Base-by-base conservation (phyloP, 2,329 filamentous ascomycete species). In the Pseudogymnoascus sp. region DNA sequence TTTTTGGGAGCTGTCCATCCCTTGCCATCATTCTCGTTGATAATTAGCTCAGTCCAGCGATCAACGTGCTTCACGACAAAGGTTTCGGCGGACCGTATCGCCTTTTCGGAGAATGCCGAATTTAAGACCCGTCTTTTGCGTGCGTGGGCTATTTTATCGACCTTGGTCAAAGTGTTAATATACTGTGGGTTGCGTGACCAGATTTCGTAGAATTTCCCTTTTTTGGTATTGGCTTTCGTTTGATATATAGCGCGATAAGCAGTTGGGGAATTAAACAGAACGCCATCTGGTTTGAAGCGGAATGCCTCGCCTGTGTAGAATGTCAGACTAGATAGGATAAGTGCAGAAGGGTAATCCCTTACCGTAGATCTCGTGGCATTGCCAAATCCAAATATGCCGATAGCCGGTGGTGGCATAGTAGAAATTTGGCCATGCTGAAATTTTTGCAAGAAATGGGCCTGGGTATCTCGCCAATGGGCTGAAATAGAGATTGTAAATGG, bases 41-140 rank as follows among this genome's bases (percentile, higher is more conserved):
- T 18, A n/a, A 65, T 16, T 6, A 66, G 14, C 18, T 66, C 61
- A n/a, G 18, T 59, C 65, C 63, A 66, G 14, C 66, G 66, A 42
- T 67, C 63, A 11, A 67, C 42, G 56, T 67, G 63, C 25, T 66
- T 38, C 4, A 62, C 37, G 5, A 66, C 42, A 40, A 64, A 65
- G 2, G 38, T 5, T 31, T 62, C 63, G 8, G 62, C 61, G 5
- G 65, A 65, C 12, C 50, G 62, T 4, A 67, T 31, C 5, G 63
- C 60, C 25, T 62, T 61, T 21, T 66, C 65, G 2, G 65, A 62
- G 18, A 67, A 65, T 10, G 40, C 63, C 3, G 34, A 23, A 38
- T 62, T 65, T 8, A 66, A 28, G 16, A 66, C 50, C 18, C 60
- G 40, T 16, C 63, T 46, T 44, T 63, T 66, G 5, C 44, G 59